Evolutionary conservation across 2,329 filamentous ascomycete genomes (phyloP).

Genomic region (Metarhizium album): DNA sequence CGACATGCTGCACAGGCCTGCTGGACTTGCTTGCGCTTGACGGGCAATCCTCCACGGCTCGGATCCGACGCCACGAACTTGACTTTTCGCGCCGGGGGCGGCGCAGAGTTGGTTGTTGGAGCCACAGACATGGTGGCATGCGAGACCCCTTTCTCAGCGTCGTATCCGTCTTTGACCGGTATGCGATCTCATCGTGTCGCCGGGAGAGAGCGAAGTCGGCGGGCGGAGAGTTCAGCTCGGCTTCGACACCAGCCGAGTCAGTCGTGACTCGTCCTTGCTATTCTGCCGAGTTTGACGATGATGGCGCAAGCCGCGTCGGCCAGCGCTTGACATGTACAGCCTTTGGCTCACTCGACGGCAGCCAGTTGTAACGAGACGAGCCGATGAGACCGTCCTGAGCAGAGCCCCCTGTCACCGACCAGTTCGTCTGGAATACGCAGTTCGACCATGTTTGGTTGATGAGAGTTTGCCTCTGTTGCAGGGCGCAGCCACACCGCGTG

Average conservation of each 20-base stretch:
- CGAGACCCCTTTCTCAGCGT: neutral
- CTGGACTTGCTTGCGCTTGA: conserved; percentile 49
- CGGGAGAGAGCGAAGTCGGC: neutral
- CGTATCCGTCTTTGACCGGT: neutral
- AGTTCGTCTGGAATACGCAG: neutral
- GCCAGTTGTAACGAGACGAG: neutral
- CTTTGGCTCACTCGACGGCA: neutral
- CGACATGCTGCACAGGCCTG: conserved; percentile 47
- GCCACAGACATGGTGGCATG: conserved; percentile 14
- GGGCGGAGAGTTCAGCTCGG: neutral
- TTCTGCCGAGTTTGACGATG: neutral
- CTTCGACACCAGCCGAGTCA: neutral
- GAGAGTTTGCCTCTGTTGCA: neutral
- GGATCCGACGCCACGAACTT: conserved; percentile 47
- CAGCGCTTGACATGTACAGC: neutral
- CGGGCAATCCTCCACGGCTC: conserved; percentile 36
- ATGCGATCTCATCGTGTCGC: neutral
- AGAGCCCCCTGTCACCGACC: neutral
- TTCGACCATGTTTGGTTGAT: too few species aligned
- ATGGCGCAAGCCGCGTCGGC: neutral
- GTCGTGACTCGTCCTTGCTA: neutral
- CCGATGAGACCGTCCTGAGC: neutral
- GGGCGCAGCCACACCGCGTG: neutral
- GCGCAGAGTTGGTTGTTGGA: conserved; percentile 3
- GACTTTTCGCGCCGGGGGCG: conserved; percentile 22